These are phyloP conservation scores for Solanum ahanhuiri DNA, from an alignment of 257 asterid genomes.

Conservation along the genomic window DNA sequence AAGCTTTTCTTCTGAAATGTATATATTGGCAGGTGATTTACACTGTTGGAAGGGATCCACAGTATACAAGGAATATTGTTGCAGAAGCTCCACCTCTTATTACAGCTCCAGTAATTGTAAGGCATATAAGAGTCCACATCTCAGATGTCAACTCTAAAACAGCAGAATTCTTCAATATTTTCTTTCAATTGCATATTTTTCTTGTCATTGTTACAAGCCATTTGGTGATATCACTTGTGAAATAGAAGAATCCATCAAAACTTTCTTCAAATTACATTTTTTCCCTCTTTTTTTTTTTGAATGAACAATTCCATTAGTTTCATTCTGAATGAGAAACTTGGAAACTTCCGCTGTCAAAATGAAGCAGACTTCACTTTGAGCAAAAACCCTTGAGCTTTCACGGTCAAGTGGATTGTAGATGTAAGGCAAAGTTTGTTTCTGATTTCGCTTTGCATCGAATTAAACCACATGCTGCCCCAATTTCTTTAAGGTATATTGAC, in stretches of 20 bases:
- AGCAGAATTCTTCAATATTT: background rate
- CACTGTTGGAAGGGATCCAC: slow-evolving; percentile 92
- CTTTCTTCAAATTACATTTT: background rate
- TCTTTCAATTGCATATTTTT: background rate
- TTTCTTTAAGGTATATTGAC: background rate
- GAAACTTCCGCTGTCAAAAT: background rate
- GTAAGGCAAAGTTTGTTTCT: background rate
- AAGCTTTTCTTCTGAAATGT: background rate
- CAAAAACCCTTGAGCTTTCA: background rate
- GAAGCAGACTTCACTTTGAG: background rate
- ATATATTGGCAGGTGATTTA: slow-evolving; percentile 56
- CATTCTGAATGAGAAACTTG: background rate
- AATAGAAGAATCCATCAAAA: background rate
- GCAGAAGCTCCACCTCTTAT: slow-evolving; percentile 72
- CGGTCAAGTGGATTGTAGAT: background rate
- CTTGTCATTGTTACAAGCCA: background rate
- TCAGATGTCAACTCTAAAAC: background rate
- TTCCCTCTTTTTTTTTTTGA: background rate
- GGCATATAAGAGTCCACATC: background rate
- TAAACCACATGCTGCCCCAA: background rate
- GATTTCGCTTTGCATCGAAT: background rate
- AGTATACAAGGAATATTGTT: slow-evolving; percentile 49
- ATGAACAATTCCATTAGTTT: background rate
- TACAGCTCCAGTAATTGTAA: slow-evolving; percentile 78
- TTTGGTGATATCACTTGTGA: background rate